phyloP scores from a whole-genome alignment of 2,329 filamentous ascomycete species.

The Fusarium irregulare region DNA sequence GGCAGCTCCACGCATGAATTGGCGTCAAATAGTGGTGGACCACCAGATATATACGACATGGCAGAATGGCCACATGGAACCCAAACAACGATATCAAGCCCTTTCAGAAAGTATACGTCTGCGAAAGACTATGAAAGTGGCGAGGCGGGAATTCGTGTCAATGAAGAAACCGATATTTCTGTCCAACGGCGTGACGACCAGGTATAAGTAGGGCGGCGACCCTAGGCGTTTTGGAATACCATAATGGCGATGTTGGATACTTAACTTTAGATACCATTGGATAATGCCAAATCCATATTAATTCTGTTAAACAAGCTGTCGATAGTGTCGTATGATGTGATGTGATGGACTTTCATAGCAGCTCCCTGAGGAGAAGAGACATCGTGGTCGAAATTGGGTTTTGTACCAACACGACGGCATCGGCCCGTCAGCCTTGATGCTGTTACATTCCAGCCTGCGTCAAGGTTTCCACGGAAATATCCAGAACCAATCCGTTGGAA shows the following conservation, averaged over 20 bases:
- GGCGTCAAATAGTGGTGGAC: not conserved
- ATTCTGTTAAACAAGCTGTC: not conserved
- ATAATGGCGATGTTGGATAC: not conserved
- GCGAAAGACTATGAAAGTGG: constrained; percentile 24
- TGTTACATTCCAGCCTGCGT: not conserved
- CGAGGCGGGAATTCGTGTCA: constrained; percentile 23
- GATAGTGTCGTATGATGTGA: not conserved
- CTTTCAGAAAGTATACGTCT: constrained; percentile 33
- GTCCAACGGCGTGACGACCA: constrained; percentile 25
- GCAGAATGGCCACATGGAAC: constrained; percentile 28
- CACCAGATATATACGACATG: constrained; percentile 25
- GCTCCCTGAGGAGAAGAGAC: not conserved
- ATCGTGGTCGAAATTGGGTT: not conserved
- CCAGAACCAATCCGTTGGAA: not conserved
- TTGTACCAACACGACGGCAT: constrained; percentile 4
- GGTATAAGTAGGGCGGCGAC: constrained; percentile 31
- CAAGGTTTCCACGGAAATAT: not conserved
- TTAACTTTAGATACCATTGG: constrained; percentile 32
- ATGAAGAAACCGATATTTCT: constrained; percentile 28
- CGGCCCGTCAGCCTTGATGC: constrained; percentile 11
- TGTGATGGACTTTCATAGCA: not conserved
- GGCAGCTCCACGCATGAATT: constrained; percentile 36
- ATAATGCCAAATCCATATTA: constrained; percentile 4
- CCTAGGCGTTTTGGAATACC: constrained; percentile 26
- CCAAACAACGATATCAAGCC: constrained; percentile 31